phyloP scores from a whole-genome alignment of 768 basidiomycete species.

The Auricularia cornea region DNA sequence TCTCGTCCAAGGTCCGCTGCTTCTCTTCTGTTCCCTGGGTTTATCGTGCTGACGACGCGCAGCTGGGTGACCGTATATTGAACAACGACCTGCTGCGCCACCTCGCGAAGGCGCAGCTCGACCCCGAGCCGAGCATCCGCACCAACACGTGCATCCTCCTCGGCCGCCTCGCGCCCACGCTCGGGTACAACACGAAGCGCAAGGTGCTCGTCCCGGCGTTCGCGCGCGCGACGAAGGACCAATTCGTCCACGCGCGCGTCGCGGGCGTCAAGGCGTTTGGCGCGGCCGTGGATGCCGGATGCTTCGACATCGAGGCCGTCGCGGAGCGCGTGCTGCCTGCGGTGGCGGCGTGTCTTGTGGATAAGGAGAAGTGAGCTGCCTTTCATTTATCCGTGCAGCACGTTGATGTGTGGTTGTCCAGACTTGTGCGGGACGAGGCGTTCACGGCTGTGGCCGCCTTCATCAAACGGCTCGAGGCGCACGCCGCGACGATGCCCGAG shows the following conservation, averaged over 20 bases:
- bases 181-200: constrained; percentile 83
- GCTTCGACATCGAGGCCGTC: constrained; percentile 80
- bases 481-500: constrained; percentile 74
- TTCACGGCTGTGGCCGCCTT: constrained; percentile 90
- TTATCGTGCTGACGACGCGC: not conserved
- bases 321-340: constrained; percentile 85
- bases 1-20: constrained; percentile 56
- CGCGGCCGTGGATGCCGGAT: constrained; percentile 68
- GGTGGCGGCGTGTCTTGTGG: constrained; percentile 70
- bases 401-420: constrained; percentile 24
- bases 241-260: constrained; percentile 86
- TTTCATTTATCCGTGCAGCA: not conserved
- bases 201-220: constrained; percentile 98
- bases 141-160: constrained; percentile 97
- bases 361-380: constrained; percentile 78
- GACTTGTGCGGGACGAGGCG: constrained; percentile 89
- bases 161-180: constrained; percentile 76
- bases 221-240: constrained; percentile 77
- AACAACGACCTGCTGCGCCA: constrained; percentile 94
- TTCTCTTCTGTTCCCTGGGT: constrained; percentile 36
- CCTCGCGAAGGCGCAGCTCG: constrained; percentile 87
- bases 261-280: constrained; percentile 94
- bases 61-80: constrained; percentile 73
- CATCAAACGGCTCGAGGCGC: constrained; percentile 69
- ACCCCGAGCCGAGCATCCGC: constrained; percentile 88